These are phyloP conservation scores for Amanita polypyramis DNA, from an alignment of 768 basidiomycete genomes.

Conservation along the genomic window DNA sequence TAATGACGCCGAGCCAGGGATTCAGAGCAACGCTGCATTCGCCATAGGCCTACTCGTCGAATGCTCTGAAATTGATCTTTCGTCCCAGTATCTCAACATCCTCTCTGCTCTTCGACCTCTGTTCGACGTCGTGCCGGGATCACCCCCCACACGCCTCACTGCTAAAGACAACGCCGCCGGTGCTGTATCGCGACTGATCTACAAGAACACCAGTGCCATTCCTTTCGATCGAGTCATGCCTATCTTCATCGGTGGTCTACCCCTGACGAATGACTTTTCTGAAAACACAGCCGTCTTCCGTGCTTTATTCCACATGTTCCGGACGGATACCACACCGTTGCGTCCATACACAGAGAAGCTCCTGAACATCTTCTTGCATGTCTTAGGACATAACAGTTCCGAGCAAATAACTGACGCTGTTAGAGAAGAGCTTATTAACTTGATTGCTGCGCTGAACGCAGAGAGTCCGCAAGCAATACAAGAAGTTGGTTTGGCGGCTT, in stretches of 20 bases:
- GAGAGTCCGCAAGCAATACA: conserved; percentile 74
- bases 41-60: conserved; percentile 88
- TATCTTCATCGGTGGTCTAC: conserved; percentile 70
- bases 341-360: conserved; percentile 71
- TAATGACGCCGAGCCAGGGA: conserved; percentile 79
- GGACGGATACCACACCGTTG: conserved; percentile 58
- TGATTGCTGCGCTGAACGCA: conserved; percentile 61
- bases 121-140: conserved; percentile 56
- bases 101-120: conserved; percentile 74
- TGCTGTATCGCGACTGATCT: conserved; percentile 80
- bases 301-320: conserved; percentile 82
- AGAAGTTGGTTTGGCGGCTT: conserved; percentile 59
- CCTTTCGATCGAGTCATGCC: conserved; percentile 91
- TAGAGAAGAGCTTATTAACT: conserved; percentile 61
- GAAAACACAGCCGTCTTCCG: conserved; percentile 89
- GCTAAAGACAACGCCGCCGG: conserved; percentile 97
- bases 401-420: conserved; percentile 81
- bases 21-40: conserved; percentile 93
- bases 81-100: conserved; percentile 68
- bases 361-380: conserved; percentile 68
- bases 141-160: conserved; percentile 60
- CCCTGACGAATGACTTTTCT: conserved; percentile 77
- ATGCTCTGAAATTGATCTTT: conserved; percentile 73
- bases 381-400: conserved; percentile 62
- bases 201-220: conserved; percentile 65